Percentiles rank a stretch among this genome's conserved stretches.
phyloP scores from a whole-genome alignment of 108 stramenopile species.

The Mediolabrus comicus region DNA sequence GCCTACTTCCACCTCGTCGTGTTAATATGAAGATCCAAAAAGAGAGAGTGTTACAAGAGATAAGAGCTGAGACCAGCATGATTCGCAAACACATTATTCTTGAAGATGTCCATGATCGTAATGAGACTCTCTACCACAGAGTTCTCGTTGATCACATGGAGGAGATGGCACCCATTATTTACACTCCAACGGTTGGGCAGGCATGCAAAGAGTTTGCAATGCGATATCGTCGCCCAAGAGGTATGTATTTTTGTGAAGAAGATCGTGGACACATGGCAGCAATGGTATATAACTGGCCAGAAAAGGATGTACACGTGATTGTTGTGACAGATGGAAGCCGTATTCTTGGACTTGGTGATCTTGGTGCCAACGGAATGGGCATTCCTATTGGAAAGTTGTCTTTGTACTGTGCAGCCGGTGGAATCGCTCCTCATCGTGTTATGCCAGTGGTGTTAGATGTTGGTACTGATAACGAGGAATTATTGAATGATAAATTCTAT shows the following conservation, averaged over 20 bases:
- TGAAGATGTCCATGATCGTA: conserved; percentile 92
- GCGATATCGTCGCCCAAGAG: conserved; percentile 84
- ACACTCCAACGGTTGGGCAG: conserved; percentile 98
- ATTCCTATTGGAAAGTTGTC: conserved; percentile 93
- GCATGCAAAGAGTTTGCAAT: conserved; percentile 89
- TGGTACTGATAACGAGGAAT: conserved; percentile 96
- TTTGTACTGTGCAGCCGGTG: conserved; percentile 97
- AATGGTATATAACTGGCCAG: conserved; percentile 95
- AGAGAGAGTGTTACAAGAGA: conserved; percentile 55
- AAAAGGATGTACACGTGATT: conserved; percentile 92
- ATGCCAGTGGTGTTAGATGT: conserved; percentile 95
- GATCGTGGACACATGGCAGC: conserved; percentile 93
- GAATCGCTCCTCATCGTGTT: conserved; percentile 94
- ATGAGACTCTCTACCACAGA: conserved; percentile 97
- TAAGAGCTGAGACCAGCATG: conserved; percentile 65
- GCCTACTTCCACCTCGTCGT: conserved; percentile 73
- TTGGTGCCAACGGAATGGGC: conserved; percentile 97
- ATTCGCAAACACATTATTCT: conserved; percentile 93
- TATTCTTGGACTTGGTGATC: conserved; percentile 96
- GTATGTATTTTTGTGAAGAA: conserved; percentile 93
- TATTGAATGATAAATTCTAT: conserved; percentile 90
- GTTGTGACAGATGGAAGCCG: conserved; percentile 97
- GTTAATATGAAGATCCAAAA: conserved; percentile 71
- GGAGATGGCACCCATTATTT: conserved; percentile 96
- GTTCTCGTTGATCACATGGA: conserved; percentile 92